Evolutionary conservation across 2,329 filamentous ascomycete genomes (phyloP).

Genomic region (Magnaporthiopsis rhizophila): DNA sequence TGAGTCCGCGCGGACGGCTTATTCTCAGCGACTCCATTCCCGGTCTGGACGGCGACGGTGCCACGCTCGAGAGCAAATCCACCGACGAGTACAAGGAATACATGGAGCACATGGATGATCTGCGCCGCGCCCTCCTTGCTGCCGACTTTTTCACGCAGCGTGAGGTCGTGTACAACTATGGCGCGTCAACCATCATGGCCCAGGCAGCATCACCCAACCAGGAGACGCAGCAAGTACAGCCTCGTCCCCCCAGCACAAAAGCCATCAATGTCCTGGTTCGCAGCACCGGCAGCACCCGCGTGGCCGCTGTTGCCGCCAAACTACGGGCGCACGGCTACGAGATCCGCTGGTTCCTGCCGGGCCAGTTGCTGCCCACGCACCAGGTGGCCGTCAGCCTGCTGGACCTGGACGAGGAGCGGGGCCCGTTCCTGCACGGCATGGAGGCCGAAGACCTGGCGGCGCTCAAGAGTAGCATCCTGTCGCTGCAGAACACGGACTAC

Average conservation of each 20-base stretch:
- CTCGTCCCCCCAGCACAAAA: background rate
- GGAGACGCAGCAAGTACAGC: background rate
- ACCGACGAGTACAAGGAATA: background rate
- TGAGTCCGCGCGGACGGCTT: background rate
- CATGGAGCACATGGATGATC: background rate
- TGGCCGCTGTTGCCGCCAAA: background rate
- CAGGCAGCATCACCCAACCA: too few relatives aligned
- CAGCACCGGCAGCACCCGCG: background rate
- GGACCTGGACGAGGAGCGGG: slow-evolving; percentile 4
- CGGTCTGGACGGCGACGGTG: too few relatives aligned
- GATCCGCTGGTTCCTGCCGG: slow-evolving; percentile 4
- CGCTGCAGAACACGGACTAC: slow-evolving; percentile 4
- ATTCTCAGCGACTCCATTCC: background rate
- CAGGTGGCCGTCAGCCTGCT: slow-evolving; percentile 5
- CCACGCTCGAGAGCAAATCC: too few relatives aligned
- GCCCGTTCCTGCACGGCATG: slow-evolving; percentile 6
- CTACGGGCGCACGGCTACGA: background rate
- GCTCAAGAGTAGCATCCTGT: slow-evolving; percentile 8
- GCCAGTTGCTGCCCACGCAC: slow-evolving; percentile 3
- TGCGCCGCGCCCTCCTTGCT: background rate
- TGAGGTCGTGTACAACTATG: background rate
- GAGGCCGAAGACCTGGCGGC: background rate
- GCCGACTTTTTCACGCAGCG: background rate
- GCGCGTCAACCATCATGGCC: background rate
- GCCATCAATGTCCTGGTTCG: background rate